Conservation (phyloP, 1,139 yeast species). For the Saccharomyces hybrid region DNA sequence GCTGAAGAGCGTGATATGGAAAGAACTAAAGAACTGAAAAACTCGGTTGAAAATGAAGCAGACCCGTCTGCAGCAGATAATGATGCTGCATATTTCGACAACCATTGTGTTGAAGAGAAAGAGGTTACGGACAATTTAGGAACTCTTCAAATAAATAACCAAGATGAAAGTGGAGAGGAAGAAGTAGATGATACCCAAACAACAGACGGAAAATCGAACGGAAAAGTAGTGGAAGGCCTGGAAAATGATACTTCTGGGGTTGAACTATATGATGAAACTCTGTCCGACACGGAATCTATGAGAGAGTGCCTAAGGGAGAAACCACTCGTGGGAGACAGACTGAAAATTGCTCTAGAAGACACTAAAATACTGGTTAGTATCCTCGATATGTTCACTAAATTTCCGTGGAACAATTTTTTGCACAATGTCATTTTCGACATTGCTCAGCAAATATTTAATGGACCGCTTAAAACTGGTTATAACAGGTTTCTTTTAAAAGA, state of each 20-base stretch:
- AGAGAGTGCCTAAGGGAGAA: constrained; percentile 37
- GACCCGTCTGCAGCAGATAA: too few species aligned
- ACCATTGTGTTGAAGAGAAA: not conserved
- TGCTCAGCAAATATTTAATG: constrained; percentile 91
- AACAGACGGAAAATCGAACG: constrained; percentile 16
- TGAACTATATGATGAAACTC: constrained; percentile 15
- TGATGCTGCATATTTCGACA: not conserved
- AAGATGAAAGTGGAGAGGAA: constrained; percentile 2
- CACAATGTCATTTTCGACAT: constrained; percentile 96
- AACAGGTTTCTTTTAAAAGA: constrained; percentile 82
- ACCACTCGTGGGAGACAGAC: constrained; percentile 82
- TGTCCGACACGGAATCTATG: constrained; percentile 19
- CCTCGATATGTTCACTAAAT: constrained; percentile 76
- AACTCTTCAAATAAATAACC: constrained; percentile 1
- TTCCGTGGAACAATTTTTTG: constrained; percentile 95
- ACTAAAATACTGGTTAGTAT: constrained; percentile 71
- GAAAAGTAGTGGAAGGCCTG: constrained; percentile 2
- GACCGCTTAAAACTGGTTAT: constrained; percentile 82
- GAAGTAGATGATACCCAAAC: constrained; percentile 6
- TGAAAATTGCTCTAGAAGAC: constrained; percentile 79
- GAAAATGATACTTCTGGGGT: constrained; percentile 9
- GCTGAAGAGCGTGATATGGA: constrained; percentile 69
- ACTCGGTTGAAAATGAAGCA: not conserved
- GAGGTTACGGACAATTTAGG: not conserved
- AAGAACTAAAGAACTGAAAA: constrained; percentile 31